phyloP scores from a whole-genome alignment of 345 rosid species.

The Populus euphratica region DNA sequence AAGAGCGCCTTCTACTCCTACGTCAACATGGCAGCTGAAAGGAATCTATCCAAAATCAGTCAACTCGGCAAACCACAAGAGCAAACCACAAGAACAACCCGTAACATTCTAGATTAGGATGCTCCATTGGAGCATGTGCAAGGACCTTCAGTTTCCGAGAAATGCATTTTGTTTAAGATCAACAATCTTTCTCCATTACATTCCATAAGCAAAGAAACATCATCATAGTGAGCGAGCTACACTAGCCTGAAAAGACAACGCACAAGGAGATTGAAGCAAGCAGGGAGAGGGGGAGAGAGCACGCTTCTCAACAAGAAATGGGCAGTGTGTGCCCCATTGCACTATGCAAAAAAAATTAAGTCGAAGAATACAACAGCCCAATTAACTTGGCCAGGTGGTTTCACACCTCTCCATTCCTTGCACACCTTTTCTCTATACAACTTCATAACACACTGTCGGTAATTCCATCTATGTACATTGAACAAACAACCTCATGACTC shows the following conservation, averaged over 20 bases:
- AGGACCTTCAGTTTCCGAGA: background rate
- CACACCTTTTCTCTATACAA: conserved; percentile 35
- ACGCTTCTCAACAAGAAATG: conserved; percentile 6
- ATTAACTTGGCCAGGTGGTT: conserved; percentile 14
- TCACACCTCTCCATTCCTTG: conserved; percentile 9
- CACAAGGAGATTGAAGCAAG: too few species aligned
- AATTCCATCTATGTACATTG: conserved; percentile 38
- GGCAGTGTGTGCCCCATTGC: conserved; percentile 12
- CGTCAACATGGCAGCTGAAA: background rate
- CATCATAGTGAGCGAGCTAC: background rate
- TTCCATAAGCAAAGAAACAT: background rate
- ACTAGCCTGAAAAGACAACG: too few species aligned
- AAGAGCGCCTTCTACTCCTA: background rate
- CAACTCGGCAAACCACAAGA: too few species aligned
- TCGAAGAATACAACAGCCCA: conserved; percentile 27
- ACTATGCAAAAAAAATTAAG: conserved; percentile 24
- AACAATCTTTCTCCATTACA: background rate
- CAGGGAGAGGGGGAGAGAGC: background rate
- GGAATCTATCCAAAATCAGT: background rate
- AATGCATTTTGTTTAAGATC: background rate
- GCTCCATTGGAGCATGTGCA: too few species aligned
- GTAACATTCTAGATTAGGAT: too few species aligned
- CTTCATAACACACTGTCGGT: conserved; percentile 26
- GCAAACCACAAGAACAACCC: too few species aligned
- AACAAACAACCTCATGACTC: background rate